Percentiles rank a stretch among this genome's conserved stretches.
These are phyloP conservation scores for Didymella sp. DNA, from an alignment of 2,329 filamentous ascomycete genomes.

Conservation along the genomic window DNA sequence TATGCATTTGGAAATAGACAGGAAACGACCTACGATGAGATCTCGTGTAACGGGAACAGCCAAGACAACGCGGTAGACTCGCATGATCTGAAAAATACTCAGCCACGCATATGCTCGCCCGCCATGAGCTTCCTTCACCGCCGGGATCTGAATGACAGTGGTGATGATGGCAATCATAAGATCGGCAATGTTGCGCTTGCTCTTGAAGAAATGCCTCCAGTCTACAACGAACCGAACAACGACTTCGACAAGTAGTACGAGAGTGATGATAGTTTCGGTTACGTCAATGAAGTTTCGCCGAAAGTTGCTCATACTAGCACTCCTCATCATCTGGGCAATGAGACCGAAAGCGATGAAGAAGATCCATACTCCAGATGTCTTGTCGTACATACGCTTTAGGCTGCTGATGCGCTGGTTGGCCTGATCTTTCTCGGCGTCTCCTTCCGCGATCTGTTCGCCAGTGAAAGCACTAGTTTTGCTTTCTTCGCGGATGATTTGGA, in stretches of 20 bases:
- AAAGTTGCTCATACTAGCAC: conserved; percentile 71
- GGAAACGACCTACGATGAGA: conserved; percentile 67
- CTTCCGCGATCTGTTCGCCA: conserved; percentile 64
- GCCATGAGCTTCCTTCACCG: conserved; percentile 68
- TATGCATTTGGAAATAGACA: not conserved
- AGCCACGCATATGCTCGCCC: conserved; percentile 83
- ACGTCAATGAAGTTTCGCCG: conserved; percentile 70
- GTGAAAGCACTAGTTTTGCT: conserved; percentile 94
- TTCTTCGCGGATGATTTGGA: conserved; percentile 97
- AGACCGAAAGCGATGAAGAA: conserved; percentile 79
- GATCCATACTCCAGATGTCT: conserved; percentile 79
- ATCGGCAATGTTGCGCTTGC: conserved; percentile 79
- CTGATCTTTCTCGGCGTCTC: conserved; percentile 39
- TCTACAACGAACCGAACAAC: conserved; percentile 77
- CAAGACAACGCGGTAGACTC: conserved; percentile 89
- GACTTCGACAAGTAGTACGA: conserved; percentile 83
- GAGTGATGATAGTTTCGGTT: conserved; percentile 77
- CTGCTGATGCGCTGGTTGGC: conserved; percentile 54
- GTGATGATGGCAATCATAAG: conserved; percentile 81
- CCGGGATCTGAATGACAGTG: conserved; percentile 82
- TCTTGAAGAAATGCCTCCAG: conserved; percentile 80
- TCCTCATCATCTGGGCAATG: conserved; percentile 79
- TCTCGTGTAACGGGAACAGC: conserved; percentile 86
- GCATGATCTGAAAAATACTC: conserved; percentile 89
- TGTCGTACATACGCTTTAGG: conserved; percentile 76